Evolutionary conservation across 2,329 filamentous ascomycete species (phyloP).

Genomic region (Eutypa lata): DNA sequence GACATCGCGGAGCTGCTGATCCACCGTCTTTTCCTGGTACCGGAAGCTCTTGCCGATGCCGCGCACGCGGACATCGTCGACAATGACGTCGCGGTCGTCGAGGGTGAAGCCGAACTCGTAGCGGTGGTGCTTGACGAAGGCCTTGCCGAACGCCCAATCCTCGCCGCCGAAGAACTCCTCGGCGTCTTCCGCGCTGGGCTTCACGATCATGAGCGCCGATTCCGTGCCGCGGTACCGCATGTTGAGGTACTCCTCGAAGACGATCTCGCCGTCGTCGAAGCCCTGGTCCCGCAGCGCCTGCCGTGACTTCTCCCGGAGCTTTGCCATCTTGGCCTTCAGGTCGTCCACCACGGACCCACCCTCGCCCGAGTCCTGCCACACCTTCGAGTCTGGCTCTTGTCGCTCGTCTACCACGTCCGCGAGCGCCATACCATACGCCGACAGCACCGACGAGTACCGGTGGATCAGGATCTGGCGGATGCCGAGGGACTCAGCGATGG

Average conservation of each 20-base stretch:
- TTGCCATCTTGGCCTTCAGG: constrained; percentile 71
- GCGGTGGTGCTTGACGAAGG: constrained; percentile 82
- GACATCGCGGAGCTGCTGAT: constrained; percentile 74
- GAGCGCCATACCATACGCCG: constrained; percentile 88
- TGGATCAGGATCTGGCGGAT: constrained; percentile 85
- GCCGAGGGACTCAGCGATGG: constrained; percentile 79
- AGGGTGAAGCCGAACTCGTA: constrained; percentile 93
- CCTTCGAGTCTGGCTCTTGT: constrained; percentile 69
- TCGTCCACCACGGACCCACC: constrained; percentile 56
- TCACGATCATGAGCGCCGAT: constrained; percentile 85
- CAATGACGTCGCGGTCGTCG: constrained; percentile 77
- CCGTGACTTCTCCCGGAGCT: constrained; percentile 73
- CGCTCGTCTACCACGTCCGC: constrained; percentile 91
- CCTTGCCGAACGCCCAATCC: constrained; percentile 78
- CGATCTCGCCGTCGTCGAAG: constrained; percentile 69
- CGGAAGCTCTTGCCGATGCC: constrained; percentile 88
- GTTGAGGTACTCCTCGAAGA: constrained; percentile 90
- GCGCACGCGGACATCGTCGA: constrained; percentile 84
- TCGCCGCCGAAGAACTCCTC: constrained; percentile 59
- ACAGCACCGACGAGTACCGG: constrained; percentile 83
- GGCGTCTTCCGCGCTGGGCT: constrained; percentile 62
- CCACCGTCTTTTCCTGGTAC: constrained; percentile 75
- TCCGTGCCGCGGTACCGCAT: constrained; percentile 91
- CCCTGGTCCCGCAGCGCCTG: constrained; percentile 71
- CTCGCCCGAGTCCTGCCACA: constrained; percentile 56